Percentiles rank a stretch among this genome's conserved stretches.
Evolutionary conservation across 768 basidiomycete species (phyloP).

Genomic region (Phallus indusiatus): DNA sequence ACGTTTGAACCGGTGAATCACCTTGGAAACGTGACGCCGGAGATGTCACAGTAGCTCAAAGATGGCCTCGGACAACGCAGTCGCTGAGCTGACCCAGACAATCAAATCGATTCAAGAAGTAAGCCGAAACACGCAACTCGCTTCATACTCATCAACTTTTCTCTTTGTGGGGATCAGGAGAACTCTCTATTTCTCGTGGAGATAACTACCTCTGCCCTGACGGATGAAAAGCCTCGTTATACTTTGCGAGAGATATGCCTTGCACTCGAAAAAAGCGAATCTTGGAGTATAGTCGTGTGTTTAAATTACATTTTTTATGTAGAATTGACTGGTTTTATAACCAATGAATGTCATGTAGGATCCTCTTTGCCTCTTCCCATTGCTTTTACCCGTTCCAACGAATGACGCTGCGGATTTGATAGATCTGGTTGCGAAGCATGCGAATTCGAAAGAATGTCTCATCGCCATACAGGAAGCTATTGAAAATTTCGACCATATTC

Average conservation of each 20-base stretch:
- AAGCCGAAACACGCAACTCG: background rate
- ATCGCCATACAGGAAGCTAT: constrained; percentile 32
- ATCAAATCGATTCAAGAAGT: background rate
- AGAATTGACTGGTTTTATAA: background rate
- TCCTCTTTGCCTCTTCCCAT: constrained; percentile 28
- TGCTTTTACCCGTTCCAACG: constrained; percentile 23
- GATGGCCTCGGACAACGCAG: background rate
- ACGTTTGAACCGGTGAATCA: too few species aligned
- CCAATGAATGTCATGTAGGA: constrained; percentile 28
- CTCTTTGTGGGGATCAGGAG: background rate
- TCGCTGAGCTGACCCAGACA: background rate
- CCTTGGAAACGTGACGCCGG: background rate
- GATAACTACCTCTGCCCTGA: background rate
- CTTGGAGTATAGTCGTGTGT: background rate
- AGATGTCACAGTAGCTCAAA: background rate
- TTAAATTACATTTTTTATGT: background rate
- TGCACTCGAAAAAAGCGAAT: background rate
- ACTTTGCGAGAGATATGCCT: background rate
- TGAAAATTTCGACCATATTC: constrained; percentile 21
- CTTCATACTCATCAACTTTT: background rate
- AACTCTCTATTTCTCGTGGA: constrained; percentile 2
- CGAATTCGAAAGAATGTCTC: constrained; percentile 33
- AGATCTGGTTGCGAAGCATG: constrained; percentile 19
- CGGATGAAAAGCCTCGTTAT: constrained; percentile 1
- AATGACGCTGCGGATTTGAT: constrained; percentile 26